phyloP scores from a whole-genome alignment of 1,139 yeast genomes.

The Candida anutae region DNA sequence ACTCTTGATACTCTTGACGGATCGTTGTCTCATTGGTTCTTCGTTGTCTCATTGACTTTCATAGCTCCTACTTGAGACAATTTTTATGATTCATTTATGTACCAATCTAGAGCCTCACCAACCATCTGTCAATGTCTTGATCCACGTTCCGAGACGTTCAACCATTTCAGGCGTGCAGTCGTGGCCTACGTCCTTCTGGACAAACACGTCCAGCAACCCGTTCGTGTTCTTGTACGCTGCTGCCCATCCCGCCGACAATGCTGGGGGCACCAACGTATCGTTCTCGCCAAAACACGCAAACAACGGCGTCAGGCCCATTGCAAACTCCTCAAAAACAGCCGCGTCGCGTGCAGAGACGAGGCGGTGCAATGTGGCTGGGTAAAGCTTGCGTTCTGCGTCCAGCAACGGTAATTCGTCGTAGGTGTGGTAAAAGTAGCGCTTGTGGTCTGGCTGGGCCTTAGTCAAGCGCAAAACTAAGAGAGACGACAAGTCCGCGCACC shows the following conservation, averaged over 20 bases:
- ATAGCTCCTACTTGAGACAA: no score
- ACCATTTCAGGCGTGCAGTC: slow-evolving; percentile 30
- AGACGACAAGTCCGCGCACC: slow-evolving; percentile 37
- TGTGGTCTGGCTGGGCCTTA: slow-evolving; percentile 13
- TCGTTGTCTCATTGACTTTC: no score
- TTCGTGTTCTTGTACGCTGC: slow-evolving; percentile 24
- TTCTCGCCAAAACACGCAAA: slow-evolving; percentile 32
- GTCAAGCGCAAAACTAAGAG: slow-evolving; percentile 34
- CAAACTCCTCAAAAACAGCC: slow-evolving; percentile 28
- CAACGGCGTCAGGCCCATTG: slow-evolving; percentile 23
- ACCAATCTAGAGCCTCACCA: no score
- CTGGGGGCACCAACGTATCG: slow-evolving; percentile 32
- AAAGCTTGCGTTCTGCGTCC: slow-evolving; percentile 16
- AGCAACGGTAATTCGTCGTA: slow-evolving; percentile 30
- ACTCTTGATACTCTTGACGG: no score
- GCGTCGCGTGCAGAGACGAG: slow-evolving; percentile 21
- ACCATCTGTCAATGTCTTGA: slow-evolving; percentile 7
- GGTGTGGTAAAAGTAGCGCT: slow-evolving; percentile 23
- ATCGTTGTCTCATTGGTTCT: no score
- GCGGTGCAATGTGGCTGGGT: slow-evolving; percentile 34
- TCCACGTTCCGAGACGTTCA: slow-evolving; percentile 26
- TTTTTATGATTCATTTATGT: no score
- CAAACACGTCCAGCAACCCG: slow-evolving; percentile 15
- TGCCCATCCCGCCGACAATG: slow-evolving; percentile 27
- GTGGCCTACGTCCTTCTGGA: slow-evolving; percentile 30